Conservation (phyloP, 306 rosid genomes). For the Prunus mira region DNA sequence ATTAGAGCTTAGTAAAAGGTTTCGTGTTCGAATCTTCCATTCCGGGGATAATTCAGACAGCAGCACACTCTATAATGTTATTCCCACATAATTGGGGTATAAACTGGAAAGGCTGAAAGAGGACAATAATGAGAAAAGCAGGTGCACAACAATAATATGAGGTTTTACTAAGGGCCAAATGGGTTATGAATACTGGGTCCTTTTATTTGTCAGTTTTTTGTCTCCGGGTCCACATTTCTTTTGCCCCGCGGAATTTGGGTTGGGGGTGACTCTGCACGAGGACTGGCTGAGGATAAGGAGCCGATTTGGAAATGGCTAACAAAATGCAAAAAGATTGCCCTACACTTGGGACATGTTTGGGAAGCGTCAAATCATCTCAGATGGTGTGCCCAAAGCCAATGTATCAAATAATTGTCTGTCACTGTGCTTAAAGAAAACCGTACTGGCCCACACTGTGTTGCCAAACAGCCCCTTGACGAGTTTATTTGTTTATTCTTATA, state of each 20-base stretch:
- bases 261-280: conserved; percentile 9
- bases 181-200: conserved; percentile 49
- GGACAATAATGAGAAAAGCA: background rate
- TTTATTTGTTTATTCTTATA: no score
- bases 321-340: background rate
- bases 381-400: background rate
- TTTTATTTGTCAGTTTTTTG: conserved; percentile 10
- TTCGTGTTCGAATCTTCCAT: no score
- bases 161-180: conserved; percentile 20
- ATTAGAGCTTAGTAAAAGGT: no score
- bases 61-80: no score
- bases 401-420: conserved; percentile 11
- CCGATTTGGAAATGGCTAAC: conserved; percentile 7
- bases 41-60: rapidly evolving
- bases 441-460: background rate
- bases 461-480: background rate
- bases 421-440: background rate
- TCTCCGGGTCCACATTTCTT: conserved; percentile 40
- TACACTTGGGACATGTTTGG: conserved; percentile 18
- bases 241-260: conserved; percentile 8
- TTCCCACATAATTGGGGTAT: background rate
- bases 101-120: background rate
- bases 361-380: conserved; percentile 25
- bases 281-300: conserved; percentile 18
- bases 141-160: background rate